Conservation (phyloP, 2,329 filamentous ascomycete genomes). For the Dothistroma pini region DNA sequence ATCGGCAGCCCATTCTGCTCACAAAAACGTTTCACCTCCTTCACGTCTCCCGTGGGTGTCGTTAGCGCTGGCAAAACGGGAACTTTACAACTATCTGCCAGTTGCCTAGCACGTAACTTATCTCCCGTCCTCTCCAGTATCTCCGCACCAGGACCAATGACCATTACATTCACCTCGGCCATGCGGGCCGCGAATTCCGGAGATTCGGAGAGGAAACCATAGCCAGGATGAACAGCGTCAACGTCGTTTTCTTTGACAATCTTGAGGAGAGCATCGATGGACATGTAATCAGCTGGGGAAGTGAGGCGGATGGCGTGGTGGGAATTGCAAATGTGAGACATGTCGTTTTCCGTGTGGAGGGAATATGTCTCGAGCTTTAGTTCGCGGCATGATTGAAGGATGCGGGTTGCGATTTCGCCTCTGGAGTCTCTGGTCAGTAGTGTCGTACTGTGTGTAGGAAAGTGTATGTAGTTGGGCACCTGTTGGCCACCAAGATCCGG, state of each 20-base stretch:
- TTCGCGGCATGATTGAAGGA: conserved; percentile 58
- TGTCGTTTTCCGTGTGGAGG: conserved; percentile 54
- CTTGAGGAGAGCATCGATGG: conserved; percentile 47
- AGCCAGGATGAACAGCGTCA: conserved; percentile 57
- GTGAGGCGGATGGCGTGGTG: conserved; percentile 50
- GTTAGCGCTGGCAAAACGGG: conserved; percentile 50
- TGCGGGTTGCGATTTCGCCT: conserved; percentile 62
- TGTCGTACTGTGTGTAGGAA: background rate
- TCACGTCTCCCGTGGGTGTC: conserved; percentile 42
- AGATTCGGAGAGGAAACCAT: conserved; percentile 61
- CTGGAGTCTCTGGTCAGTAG: conserved; percentile 34
- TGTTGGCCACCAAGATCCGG: conserved; percentile 31
- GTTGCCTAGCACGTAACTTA: conserved; percentile 51
- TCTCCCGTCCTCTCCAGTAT: conserved; percentile 55
- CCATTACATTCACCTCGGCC: conserved; percentile 46
- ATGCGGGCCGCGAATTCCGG: conserved; percentile 49
- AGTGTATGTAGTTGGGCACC: conserved; percentile 15
- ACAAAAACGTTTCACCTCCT: conserved; percentile 57
- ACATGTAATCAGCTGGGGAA: conserved; percentile 52
- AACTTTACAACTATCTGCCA: conserved; percentile 52
- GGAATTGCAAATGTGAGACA: conserved; percentile 52
- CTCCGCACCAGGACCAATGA: conserved; percentile 56
- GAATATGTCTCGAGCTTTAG: conserved; percentile 54
- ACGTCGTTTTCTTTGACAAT: conserved; percentile 50
- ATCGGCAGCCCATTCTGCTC: conserved; percentile 50